Base-by-base conservation (phyloP, 345 rosid species). In the Iberis pinnata region DNA sequence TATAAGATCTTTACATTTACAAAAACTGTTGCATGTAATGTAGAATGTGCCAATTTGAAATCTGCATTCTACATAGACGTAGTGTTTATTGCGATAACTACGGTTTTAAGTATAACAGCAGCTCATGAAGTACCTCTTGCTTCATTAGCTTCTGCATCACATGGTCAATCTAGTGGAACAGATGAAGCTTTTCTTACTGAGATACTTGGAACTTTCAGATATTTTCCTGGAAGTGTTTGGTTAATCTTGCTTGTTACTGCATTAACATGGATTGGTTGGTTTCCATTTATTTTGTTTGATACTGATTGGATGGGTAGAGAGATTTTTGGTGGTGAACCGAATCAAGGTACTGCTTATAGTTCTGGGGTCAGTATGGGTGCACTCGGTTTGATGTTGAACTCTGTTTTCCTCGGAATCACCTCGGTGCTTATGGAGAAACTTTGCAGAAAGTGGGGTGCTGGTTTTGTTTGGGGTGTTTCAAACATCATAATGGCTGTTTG, bases 241-340 rank as follows among this genome's bases (percentile, higher is more conserved):
- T 73, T 71, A 55, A 76, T 88, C 66, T 70, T 88, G 74, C 58
- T 77, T 55, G 95, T 84, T 22, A 84, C 95, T 32, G 90, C 88
- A 62, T 65, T 84, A 63, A 88, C 86, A 61, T 88, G 97, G 95
- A 73, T 80, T 35, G 92, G 95, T 55, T 84, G 97, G 95, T 88
- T 88, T 76, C 97, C 97, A 6, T 88, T 79, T 73, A 76, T 82
- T 62, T 78, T 88, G 57, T 84, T 82, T 61, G 98, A 92, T 71
- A 92, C 98, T 58, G 96, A 92, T 64, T 92, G 95, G 95, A 83
- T 88, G 95, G 97, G 98, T 47, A 72, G 97, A 65, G 95, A 92
- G 76, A 80, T 85, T 39, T 92, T 78, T 37, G 87, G 98, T 22
- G 95, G 95, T 27, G 49, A 75, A 61, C 98, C 97, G 39, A 83